Evolutionary conservation across 2,329 filamentous ascomycete genomes (phyloP).

Genomic region (Cryphonectria naterciae): DNA sequence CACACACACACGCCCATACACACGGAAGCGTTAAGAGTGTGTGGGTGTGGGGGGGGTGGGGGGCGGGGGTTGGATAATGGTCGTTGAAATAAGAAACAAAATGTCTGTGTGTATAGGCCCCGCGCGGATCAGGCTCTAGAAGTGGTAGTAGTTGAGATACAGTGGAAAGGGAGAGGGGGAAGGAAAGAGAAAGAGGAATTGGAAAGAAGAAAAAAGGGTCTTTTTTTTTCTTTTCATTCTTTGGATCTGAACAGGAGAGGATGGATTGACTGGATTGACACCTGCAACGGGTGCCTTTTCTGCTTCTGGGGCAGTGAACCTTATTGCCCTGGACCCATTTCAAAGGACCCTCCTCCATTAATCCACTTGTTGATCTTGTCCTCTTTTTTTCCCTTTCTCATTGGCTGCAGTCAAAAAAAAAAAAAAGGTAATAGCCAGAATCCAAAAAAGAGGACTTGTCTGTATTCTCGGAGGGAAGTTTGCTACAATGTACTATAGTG

Average conservation of each 20-base stretch:
- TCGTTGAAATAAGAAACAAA: constrained; percentile 13
- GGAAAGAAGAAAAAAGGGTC: neutral
- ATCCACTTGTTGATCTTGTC: neutral
- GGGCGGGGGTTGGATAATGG: neutral
- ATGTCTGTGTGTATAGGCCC: constrained; percentile 13
- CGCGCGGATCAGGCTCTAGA: neutral
- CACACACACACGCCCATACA: neutral
- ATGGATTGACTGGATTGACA: neutral
- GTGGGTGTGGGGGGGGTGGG: neutral
- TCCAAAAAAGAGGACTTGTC: neutral
- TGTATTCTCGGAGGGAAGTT: neutral
- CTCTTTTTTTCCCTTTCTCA: neutral
- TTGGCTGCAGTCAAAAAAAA: no score
- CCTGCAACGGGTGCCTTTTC: neutral
- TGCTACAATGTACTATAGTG: neutral
- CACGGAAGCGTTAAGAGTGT: neutral
- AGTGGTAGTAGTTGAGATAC: neutral
- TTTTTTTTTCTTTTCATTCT: neutral
- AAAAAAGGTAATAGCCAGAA: neutral
- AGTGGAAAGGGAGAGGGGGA: neutral
- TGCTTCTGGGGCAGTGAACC: neutral
- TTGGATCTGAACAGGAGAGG: neutral
- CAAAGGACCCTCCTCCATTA: neutral
- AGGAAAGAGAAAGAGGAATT: neutral
- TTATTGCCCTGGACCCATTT: neutral